These are phyloP conservation scores for Saccharomyces kudriavzevii DNA, from an alignment of 805 yeast genomes.

Conservation along the genomic window DNA sequence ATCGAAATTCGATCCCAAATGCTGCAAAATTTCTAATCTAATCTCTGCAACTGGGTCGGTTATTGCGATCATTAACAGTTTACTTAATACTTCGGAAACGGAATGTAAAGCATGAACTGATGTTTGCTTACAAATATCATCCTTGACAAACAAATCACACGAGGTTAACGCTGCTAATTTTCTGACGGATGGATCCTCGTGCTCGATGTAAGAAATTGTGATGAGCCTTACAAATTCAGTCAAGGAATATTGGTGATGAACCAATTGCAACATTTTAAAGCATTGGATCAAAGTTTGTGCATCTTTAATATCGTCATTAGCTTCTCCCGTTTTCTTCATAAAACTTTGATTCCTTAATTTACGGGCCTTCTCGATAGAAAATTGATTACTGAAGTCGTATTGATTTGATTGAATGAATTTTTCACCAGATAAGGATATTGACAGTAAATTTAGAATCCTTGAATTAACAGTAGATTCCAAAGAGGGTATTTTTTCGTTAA, in stretches of 20 bases:
- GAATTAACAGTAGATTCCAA: conserved; percentile 65
- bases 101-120: conserved; percentile 74
- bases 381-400: conserved; percentile 54
- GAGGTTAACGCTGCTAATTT: conserved; percentile 80
- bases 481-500: conserved; percentile 71
- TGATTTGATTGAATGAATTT: conserved; percentile 80
- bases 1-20: conserved; percentile 71
- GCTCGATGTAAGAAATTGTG: conserved; percentile 76
- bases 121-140: conserved; percentile 76
- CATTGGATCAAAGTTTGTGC: conserved; percentile 61
- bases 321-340: conserved; percentile 53
- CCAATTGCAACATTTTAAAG: conserved; percentile 62
- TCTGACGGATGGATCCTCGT: conserved; percentile 69
- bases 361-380: conserved; percentile 59
- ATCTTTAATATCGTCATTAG: conserved; percentile 39
- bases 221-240: conserved; percentile 84
- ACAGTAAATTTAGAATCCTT: conserved; percentile 59
- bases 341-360: conserved; percentile 71
- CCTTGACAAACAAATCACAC: conserved; percentile 63
- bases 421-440: conserved; percentile 72
- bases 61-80: conserved; percentile 70
- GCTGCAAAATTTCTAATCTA: conserved; percentile 65
- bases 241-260: conserved; percentile 67
- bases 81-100: conserved; percentile 76
- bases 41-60: conserved; percentile 86